A percentile compares a stretch with the other conserved stretches of the same genome.
Conservation (phyloP, 2,329 filamentous ascomycete genomes). For the Pseudocercospora pini-densiflorae region DNA sequence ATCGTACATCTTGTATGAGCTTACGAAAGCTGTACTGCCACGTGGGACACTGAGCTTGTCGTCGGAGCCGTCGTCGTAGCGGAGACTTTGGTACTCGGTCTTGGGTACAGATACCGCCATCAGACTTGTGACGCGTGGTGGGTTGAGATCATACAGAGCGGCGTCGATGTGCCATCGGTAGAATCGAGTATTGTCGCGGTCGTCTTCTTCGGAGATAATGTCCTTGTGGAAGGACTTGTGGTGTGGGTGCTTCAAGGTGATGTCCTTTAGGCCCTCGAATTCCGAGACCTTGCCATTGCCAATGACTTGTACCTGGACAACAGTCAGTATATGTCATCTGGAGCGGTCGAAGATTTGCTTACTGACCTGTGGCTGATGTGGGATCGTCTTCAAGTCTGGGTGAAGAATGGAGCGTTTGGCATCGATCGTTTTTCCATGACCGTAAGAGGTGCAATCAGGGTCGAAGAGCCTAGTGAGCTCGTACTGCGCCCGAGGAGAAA, state of each 20-base stretch:
- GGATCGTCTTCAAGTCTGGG: slow-evolving; percentile 79
- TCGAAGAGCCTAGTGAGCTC: slow-evolving; percentile 76
- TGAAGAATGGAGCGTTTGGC: slow-evolving; percentile 69
- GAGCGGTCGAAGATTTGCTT: too few relatives aligned
- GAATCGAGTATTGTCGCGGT: slow-evolving; percentile 63
- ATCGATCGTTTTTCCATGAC: slow-evolving; percentile 76
- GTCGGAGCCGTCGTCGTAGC: slow-evolving; percentile 73
- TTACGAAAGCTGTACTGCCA: slow-evolving; percentile 77
- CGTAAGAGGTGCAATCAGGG: slow-evolving; percentile 67
- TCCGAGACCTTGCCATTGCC: slow-evolving; percentile 72
- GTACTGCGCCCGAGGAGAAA: slow-evolving; percentile 73
- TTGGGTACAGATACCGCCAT: slow-evolving; percentile 74
- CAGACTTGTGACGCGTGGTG: slow-evolving; percentile 72
- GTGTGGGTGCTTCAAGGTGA: slow-evolving; percentile 74
- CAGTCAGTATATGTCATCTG: slow-evolving; percentile 55
- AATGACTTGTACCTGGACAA: slow-evolving; percentile 73
- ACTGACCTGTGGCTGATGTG: slow-evolving; percentile 64
- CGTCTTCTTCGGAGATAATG: slow-evolving; percentile 64
- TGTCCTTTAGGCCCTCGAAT: slow-evolving; percentile 72
- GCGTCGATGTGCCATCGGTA: slow-evolving; percentile 84
- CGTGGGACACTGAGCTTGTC: slow-evolving; percentile 71
- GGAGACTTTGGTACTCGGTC: slow-evolving; percentile 67
- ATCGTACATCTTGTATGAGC: slow-evolving; percentile 72
- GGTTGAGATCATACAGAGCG: slow-evolving; percentile 74
- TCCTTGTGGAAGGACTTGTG: slow-evolving; percentile 76